Percentiles rank a stretch among this genome's conserved stretches.
Conservation (phyloP, 2,329 filamentous ascomycete genomes). For the Neodidymelliopsis sp. region DNA sequence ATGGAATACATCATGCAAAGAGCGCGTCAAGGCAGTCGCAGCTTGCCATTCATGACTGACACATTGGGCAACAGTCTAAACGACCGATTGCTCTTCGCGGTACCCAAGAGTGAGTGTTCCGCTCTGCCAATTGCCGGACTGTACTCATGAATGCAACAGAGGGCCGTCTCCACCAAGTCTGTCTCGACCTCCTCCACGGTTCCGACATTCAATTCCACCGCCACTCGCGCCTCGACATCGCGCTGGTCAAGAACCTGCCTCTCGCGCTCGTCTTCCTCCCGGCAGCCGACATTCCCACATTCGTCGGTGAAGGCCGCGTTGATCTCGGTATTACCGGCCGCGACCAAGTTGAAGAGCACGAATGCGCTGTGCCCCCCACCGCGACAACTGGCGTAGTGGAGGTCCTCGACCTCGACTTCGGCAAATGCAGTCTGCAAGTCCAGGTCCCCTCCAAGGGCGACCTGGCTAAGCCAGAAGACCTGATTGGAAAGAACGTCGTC, state of each 20-base stretch:
- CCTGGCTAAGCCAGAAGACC: conserved; percentile 73
- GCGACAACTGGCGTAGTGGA: conserved; percentile 72
- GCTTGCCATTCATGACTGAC: conserved; percentile 52
- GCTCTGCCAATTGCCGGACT: neutral
- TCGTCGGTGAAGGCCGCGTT: conserved; percentile 92
- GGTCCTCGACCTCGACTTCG: conserved; percentile 89
- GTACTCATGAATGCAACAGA: conserved; percentile 61
- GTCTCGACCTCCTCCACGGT: conserved; percentile 89
- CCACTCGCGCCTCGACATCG: conserved; percentile 94
- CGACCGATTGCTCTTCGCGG: conserved; percentile 91
- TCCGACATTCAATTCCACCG: conserved; percentile 96
- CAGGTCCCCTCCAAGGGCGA: conserved; percentile 89
- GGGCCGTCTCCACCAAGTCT: conserved; percentile 87
- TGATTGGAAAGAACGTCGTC: conserved; percentile 91
- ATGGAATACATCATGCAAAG: conserved; percentile 29
- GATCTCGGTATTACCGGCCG: conserved; percentile 94
- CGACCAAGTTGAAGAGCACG: conserved; percentile 92
- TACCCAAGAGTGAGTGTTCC: conserved; percentile 87
- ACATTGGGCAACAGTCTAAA: conserved; percentile 71
- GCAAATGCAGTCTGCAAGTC: conserved; percentile 91
- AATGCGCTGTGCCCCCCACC: conserved; percentile 64
- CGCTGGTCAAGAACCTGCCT: conserved; percentile 94
- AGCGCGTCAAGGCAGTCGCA: conserved; percentile 42
- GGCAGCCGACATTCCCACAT: conserved; percentile 95
- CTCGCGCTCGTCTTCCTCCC: conserved; percentile 97